A percentile compares a stretch with the other conserved stretches of the same genome.
These are phyloP conservation scores for Ophiorrhiza pumila DNA, from an alignment of 257 asterid genomes.

Conservation along the genomic window DNA sequence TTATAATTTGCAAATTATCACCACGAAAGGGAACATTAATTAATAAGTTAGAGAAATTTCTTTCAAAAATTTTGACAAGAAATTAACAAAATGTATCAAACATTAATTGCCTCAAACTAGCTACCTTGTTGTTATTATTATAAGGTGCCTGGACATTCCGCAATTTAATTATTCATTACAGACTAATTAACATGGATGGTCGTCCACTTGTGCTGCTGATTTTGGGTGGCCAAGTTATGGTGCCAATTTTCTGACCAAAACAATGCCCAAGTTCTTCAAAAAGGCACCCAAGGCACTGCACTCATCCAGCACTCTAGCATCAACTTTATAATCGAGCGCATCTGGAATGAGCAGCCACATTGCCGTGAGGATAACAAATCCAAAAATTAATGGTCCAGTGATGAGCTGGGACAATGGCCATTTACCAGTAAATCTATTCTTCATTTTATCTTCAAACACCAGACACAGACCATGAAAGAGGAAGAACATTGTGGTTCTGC, in stretches of 20 bases:
- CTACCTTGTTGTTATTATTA: no score
- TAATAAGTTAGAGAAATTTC: no score
- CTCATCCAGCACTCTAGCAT: conserved; percentile 31
- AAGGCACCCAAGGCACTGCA: conserved; percentile 26
- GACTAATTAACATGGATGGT: no score
- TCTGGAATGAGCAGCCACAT: conserved; percentile 33
- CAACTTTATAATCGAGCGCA: conserved; percentile 22
- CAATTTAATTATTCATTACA: no score
- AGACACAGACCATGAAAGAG: conserved; percentile 36
- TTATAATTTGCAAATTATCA: no score
- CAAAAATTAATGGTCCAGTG: conserved; percentile 35
- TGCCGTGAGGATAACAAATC: conserved; percentile 22
- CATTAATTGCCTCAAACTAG: no score
- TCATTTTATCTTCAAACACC: conserved; percentile 23
- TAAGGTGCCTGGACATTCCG: no score
- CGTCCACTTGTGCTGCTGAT: neutral
- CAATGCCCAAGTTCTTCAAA: conserved; percentile 22
- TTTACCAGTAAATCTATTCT: conserved; percentile 10
- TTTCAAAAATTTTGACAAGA: no score
- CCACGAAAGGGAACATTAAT: no score
- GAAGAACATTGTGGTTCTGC: conserved; percentile 35
- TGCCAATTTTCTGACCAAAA: conserved; percentile 8
- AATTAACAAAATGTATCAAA: no score
- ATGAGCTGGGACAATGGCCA: conserved; percentile 30
- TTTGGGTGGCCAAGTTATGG: neutral